Conservation (phyloP, 2,329 filamentous ascomycete genomes). For the Venturiaceae sp. region DNA sequence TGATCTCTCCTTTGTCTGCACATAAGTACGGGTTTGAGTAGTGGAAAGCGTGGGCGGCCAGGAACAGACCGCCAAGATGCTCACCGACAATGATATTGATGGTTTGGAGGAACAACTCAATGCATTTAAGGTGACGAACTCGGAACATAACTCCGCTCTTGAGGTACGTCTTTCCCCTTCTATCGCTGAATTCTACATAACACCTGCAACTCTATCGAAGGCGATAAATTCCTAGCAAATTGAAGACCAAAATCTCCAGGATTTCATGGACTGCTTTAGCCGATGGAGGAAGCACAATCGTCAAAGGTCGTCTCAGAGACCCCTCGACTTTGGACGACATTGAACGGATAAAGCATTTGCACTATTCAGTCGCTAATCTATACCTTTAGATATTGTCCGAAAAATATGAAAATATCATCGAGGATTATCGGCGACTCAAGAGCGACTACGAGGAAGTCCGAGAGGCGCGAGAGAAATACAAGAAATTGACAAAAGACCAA, state of each 20-base stretch:
- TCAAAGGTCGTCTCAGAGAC: too few species aligned
- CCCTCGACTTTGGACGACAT: too few species aligned
- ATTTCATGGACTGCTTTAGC: too few species aligned
- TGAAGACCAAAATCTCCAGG: too few species aligned
- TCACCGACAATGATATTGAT: background rate
- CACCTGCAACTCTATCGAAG: too few species aligned
- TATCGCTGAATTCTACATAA: too few species aligned
- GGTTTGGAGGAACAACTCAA: background rate
- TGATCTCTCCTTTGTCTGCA: too few species aligned
- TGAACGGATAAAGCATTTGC: too few species aligned
- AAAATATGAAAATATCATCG: constrained; percentile 37
- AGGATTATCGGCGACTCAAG: constrained; percentile 45
- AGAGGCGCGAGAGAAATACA: constrained; percentile 44
- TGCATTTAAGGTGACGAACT: background rate
- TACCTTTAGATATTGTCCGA: constrained; percentile 18
- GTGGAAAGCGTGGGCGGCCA: too few species aligned
- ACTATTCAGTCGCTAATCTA: background rate
- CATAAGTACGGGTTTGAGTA: too few species aligned
- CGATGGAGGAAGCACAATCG: too few species aligned
- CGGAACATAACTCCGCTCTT: background rate
- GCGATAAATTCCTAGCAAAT: too few species aligned
- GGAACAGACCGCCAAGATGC: background rate
- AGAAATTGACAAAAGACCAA: constrained; percentile 34
- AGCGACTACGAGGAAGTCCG: constrained; percentile 49
- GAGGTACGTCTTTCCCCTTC: background rate